Evolutionary conservation across 495 filamentous ascomycete genomes (phyloP).

Genomic region (Polyplosphaeria fusca): DNA sequence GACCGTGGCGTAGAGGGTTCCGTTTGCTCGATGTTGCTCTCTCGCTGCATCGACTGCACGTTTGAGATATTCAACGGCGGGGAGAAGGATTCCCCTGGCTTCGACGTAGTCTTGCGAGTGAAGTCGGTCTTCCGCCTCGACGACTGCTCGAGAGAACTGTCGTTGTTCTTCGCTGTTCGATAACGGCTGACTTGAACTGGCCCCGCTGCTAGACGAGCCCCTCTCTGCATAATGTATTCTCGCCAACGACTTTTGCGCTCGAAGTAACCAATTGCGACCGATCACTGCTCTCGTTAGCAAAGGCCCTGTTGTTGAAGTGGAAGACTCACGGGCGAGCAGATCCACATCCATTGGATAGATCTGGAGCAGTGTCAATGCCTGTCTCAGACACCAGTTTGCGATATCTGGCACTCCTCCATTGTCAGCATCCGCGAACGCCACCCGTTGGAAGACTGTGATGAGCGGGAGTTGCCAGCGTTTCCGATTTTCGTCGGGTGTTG

Average conservation of each 20-base stretch:
- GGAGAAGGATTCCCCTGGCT: slow-evolving; percentile 47
- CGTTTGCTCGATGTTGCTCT: slow-evolving; percentile 40
- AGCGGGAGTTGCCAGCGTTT: slow-evolving; percentile 33
- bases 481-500: slow-evolving; percentile 45
- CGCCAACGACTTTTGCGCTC: slow-evolving; percentile 49
- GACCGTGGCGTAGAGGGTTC: slow-evolving; percentile 46
- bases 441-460: slow-evolving; percentile 47
- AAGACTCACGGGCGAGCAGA: slow-evolving; percentile 44
- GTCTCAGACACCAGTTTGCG: slow-evolving; percentile 47
- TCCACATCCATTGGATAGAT: slow-evolving; percentile 44
- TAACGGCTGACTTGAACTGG: slow-evolving; percentile 18
- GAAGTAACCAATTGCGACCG: slow-evolving; percentile 50
- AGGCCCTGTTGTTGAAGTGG: no score
- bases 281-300: no score
- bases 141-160: slow-evolving; percentile 15
- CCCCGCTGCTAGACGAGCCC: slow-evolving; percentile 38
- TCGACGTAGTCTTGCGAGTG: slow-evolving; percentile 50
- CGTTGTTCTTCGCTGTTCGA: slow-evolving; percentile 32
- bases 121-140: slow-evolving; percentile 42
- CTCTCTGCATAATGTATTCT: slow-evolving; percentile 49
- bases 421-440: slow-evolving; percentile 49
- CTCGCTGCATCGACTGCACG: slow-evolving; percentile 45
- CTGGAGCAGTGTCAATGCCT: slow-evolving; percentile 46
- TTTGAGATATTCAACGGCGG: slow-evolving; percentile 50
- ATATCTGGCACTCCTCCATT: slow-evolving; percentile 47